Conservation (phyloP, 2,329 filamentous ascomycete species). For the Calonectria crousiana region DNA sequence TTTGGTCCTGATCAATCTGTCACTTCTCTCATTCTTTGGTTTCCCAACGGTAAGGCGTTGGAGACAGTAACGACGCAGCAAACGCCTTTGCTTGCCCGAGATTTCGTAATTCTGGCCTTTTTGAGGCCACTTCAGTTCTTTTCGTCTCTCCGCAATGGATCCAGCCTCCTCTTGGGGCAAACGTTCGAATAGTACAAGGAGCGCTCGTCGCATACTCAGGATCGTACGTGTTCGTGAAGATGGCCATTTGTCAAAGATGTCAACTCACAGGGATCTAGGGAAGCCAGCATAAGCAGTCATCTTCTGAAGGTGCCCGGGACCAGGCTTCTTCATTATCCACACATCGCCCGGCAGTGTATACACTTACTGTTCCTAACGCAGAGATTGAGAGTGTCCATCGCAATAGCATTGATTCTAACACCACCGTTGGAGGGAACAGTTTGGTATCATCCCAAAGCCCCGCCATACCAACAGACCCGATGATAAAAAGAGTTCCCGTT, state of each 20-base stretch:
- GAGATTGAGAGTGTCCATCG: not conserved
- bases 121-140: not conserved
- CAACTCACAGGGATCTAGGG: not conserved
- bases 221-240: not conserved
- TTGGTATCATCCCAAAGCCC: not conserved
- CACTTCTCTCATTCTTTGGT: not conserved
- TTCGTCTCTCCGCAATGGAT: not conserved
- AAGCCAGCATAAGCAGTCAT: not conserved
- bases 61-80: not conserved
- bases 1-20: not conserved
- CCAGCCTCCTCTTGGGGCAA: too few relatives aligned
- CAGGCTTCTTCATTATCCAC: too few relatives aligned
- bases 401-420: not conserved
- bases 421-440: not conserved
- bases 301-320: not conserved
- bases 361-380: too few relatives aligned
- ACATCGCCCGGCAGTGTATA: too few relatives aligned
- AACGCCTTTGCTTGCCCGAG: too few relatives aligned
- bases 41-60: not conserved
- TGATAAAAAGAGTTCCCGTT: fast-evolving
- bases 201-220: too few relatives aligned
- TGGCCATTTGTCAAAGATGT: not conserved
- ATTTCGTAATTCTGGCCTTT: not conserved
- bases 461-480: too few relatives aligned
- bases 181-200: not conserved